Percentiles rank a stretch among this genome's conserved stretches.
phyloP scores from a whole-genome alignment of 306 rosid genomes.

The Pyrus bretschneideri region DNA sequence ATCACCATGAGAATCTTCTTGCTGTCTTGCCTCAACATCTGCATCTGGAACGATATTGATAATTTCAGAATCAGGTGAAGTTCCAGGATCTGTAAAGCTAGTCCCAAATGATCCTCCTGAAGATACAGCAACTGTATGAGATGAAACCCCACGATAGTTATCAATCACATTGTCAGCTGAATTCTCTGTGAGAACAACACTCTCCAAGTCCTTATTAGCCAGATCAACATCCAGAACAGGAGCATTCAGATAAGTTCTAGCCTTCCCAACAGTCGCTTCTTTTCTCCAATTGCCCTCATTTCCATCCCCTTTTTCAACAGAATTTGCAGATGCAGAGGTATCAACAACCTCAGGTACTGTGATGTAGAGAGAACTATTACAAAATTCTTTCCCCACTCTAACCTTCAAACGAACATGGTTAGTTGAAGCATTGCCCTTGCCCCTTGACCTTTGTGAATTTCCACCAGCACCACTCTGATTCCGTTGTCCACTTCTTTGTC shows the following conservation, averaged over 20 bases:
- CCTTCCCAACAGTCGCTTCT: constrained; percentile 27
- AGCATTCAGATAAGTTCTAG: constrained; percentile 17
- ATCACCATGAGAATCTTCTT: constrained; percentile 37
- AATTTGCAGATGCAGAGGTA: constrained; percentile 36
- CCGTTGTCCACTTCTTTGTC: constrained; percentile 33
- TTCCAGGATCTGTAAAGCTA: constrained; percentile 74
- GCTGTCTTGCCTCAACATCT: constrained; percentile 47
- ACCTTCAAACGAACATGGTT: constrained; percentile 74
- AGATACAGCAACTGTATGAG: constrained; percentile 39
- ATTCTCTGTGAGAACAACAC: constrained; percentile 32
- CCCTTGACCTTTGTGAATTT: constrained; percentile 37
- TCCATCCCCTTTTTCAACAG: constrained; percentile 20
- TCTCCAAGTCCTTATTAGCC: constrained; percentile 38
- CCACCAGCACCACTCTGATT: constrained; percentile 40
- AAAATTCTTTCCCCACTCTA: constrained; percentile 55
- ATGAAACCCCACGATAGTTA: constrained; percentile 27
- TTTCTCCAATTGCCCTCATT: constrained; percentile 31
- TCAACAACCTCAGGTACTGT: constrained; percentile 45
- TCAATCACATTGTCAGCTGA: constrained; percentile 36
- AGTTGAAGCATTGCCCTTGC: constrained; percentile 31
- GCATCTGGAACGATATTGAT: constrained; percentile 62
- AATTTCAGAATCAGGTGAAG: constrained; percentile 99
- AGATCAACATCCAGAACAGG: constrained; percentile 35
- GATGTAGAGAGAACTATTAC: constrained; percentile 38
- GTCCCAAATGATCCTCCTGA: constrained; percentile 38